A percentile compares a stretch with the other conserved stretches of the same genome.
These are phyloP conservation scores for Hordeum marinum DNA, from an alignment of 176 grass and related monocot genomes.

Conservation along the genomic window DNA sequence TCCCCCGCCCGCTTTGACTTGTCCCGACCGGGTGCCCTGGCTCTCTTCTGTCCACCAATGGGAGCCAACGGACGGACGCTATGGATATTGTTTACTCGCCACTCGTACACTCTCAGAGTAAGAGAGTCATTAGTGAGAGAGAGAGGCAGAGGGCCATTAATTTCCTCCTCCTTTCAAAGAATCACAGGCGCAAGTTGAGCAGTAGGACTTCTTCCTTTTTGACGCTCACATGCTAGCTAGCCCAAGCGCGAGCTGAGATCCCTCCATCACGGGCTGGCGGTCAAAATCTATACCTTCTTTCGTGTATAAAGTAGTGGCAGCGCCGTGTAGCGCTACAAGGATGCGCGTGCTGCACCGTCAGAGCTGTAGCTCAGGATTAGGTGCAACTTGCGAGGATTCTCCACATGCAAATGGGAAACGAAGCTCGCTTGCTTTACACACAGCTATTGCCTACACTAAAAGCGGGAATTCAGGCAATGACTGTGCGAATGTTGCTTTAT, in stretches of 20 bases:
- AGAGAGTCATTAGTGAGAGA: no score
- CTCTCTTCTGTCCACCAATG: slow-evolving; percentile 24
- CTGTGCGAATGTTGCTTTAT: no score
- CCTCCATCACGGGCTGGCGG: background rate
- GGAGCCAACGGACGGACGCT: background rate
- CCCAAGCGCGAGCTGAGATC: background rate
- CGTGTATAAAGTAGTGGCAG: background rate
- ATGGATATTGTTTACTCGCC: background rate
- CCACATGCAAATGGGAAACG: background rate
- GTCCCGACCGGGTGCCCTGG: background rate
- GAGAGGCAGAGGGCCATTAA: background rate
- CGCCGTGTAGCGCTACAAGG: background rate
- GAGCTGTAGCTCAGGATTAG: background rate
- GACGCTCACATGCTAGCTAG: slow-evolving; percentile 7
- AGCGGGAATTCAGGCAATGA: background rate
- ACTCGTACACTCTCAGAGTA: no score
- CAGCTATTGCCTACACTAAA: no score
- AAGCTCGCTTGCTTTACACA: no score
- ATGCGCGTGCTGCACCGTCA: background rate
- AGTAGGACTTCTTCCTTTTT: background rate
- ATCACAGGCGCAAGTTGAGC: background rate
- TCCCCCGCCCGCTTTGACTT: slow-evolving; percentile 11
- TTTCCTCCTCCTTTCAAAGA: background rate
- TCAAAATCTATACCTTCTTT: background rate
- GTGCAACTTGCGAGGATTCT: background rate